These are phyloP conservation scores for Hyaloscypha bicolor DNA, from an alignment of 495 filamentous ascomycete species.

Conservation along the genomic window DNA sequence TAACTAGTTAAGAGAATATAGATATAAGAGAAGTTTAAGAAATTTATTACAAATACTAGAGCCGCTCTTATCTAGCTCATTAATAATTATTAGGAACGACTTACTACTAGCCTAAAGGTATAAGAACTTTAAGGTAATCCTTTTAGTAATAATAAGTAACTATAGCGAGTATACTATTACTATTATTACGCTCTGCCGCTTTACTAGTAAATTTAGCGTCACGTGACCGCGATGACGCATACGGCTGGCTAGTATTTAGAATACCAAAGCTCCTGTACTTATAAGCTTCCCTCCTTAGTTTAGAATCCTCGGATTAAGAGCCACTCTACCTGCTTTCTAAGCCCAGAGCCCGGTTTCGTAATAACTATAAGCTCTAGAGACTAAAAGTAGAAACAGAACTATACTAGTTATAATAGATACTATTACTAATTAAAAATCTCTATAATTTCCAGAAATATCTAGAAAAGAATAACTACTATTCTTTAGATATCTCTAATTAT, in stretches of 20 bases:
- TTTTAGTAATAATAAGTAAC: constrained; percentile 18
- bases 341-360: no score
- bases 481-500: constrained; percentile 8
- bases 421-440: constrained; percentile 23
- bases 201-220: no score
- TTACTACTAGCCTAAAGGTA: constrained; percentile 16
- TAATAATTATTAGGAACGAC: constrained; percentile 23
- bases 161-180: constrained; percentile 15
- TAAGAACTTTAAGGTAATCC: constrained; percentile 18
- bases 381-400: constrained; percentile 16
- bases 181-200: no score
- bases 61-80: constrained; percentile 18
- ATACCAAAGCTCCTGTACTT: no score
- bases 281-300: no score
- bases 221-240: no score
- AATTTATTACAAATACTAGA: constrained; percentile 21
- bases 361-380: constrained; percentile 8
- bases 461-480: constrained; percentile 15
- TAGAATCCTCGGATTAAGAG: no score
- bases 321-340: no score
- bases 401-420: constrained; percentile 16
- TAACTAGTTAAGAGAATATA: constrained; percentile 13
- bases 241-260: no score
- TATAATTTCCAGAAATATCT: constrained; percentile 20
- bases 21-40: constrained; percentile 23